phyloP scores from a whole-genome alignment of 2,329 filamentous ascomycete genomes.

The Phyllosticta citrichinensis region DNA sequence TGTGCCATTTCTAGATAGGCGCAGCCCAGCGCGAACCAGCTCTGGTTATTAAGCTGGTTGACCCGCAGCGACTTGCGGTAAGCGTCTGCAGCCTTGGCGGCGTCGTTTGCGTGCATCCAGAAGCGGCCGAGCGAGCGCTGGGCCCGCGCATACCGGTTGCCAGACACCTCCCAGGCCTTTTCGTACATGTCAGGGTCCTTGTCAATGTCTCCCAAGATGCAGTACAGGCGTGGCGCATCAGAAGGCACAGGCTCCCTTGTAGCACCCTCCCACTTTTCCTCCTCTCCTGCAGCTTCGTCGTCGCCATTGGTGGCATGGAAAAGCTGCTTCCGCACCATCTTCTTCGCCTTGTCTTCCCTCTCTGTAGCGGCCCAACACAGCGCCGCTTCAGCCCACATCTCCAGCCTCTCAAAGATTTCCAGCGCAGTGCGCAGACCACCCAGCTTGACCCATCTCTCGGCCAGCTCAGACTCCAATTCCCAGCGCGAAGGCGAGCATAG shows the following conservation, averaged over 20 bases:
- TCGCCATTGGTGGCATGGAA: conserved; percentile 53
- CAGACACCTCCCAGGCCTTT: conserved; percentile 79
- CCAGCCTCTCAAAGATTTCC: conserved; percentile 88
- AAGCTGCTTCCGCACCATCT: conserved; percentile 66
- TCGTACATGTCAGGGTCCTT: conserved; percentile 65
- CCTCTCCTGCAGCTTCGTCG: conserved; percentile 32
- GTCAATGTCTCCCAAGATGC: conserved; percentile 86
- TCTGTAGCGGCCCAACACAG: conserved; percentile 73
- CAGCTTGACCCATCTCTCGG: conserved; percentile 80
- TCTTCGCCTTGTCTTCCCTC: conserved; percentile 73
- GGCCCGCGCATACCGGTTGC: conserved; percentile 69
- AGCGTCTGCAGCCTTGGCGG: conserved; percentile 60
- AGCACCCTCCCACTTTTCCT: conserved; percentile 52
- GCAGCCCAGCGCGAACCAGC: conserved; percentile 88
- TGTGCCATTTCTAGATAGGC: conserved; percentile 68
- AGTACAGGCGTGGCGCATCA: conserved; percentile 80
- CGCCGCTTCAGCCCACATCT: conserved; percentile 91
- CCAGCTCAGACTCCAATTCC: conserved; percentile 90
- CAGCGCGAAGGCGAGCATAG: conserved; percentile 78
- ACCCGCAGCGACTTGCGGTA: conserved; percentile 68
- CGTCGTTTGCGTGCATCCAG: conserved; percentile 57
- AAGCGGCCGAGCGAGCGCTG: conserved; percentile 79
- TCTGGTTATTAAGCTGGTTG: conserved; percentile 70
- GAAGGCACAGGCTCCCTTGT: conserved; percentile 61
- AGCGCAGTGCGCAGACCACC: conserved; percentile 83